Base-by-base conservation (phyloP, 2,329 filamentous ascomycete genomes). In the Fusarium torulosum region DNA sequence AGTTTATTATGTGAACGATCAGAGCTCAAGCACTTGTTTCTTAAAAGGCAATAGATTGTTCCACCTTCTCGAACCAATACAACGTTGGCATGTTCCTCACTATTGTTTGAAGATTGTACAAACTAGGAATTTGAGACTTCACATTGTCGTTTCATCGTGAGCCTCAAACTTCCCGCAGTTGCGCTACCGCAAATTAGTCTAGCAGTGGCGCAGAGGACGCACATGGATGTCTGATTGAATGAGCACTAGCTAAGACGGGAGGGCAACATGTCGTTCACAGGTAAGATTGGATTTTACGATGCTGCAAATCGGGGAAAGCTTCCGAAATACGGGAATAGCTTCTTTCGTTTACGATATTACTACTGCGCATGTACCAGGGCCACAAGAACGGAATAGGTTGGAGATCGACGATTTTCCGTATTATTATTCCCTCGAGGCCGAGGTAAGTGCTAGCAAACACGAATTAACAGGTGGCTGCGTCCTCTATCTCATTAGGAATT, bases 151-250 rank as follows among this genome's bases (percentile, higher is more conserved):
- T 69, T 66, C 66, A 69, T 31, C 52, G 20, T 66, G 42, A 62
- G 53, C 54, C 53, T 67, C 47, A 58, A 57, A 43, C 44, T 50
- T 44, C 55, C 43, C 38, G 43, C 41, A 21, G 51, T 53, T 55
- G 46, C 38, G 52, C 43, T 46, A 33, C 46, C 31, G 41, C 23
- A 61, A 37, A 60, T 59, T 51, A 49, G 49, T 35, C 40, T 46
- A 23, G 35, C 42, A 53, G 64, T 51, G 29, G 61, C 52, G 50
- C 81, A 80, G 17, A 85, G 79, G 10, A 84, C 78, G 19, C 8
- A 49, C 56, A 57, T 61, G 42, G 60, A 17, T 65, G 23, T 41
- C 19, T 43, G 33, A 65, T 25, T 46, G 60, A 33, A 46, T 65
- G 41, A 62, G 62, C 56, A 62, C 51, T 66, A 66, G 42, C 53